Evolutionary conservation across 2,329 filamentous ascomycete species (phyloP).

Genomic region (Claviceps pazoutovae): DNA sequence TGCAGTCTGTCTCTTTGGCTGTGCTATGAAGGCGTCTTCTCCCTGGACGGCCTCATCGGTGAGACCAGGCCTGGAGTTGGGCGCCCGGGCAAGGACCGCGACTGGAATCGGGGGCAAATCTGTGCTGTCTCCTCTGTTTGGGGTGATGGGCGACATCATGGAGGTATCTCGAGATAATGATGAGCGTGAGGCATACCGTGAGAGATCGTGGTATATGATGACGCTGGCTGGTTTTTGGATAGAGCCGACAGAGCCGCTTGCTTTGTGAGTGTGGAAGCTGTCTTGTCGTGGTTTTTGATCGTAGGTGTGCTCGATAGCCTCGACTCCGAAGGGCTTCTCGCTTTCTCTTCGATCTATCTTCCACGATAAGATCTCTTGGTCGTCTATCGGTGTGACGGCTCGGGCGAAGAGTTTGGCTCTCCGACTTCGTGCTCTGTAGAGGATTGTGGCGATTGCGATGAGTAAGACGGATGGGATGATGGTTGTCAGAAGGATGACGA

Average conservation of each 20-base stretch:
- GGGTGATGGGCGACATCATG: constrained; percentile 11
- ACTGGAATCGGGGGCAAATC: constrained; percentile 33
- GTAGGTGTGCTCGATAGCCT: neutral
- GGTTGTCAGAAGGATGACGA: constrained; percentile 36
- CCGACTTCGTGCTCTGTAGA: constrained; percentile 27
- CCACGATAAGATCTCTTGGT: constrained; percentile 54
- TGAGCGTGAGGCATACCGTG: constrained; percentile 5
- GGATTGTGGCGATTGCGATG: constrained; percentile 17
- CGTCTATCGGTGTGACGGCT: constrained; percentile 46
- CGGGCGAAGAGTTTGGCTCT: constrained; percentile 33
- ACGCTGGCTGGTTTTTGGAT: constrained; percentile 35
- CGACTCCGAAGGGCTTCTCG: constrained; percentile 14
- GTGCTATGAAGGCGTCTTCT: constrained; percentile 42
- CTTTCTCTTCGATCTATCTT: constrained; percentile 25
- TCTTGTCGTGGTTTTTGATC: constrained; percentile 3
- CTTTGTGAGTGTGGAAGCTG: constrained; percentile 13
- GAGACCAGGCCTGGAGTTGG: constrained; percentile 47
- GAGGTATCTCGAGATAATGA: constrained; percentile 17
- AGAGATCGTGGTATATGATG: constrained; percentile 35
- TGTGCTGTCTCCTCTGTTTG: constrained; percentile 24
- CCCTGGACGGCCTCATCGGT: constrained; percentile 49
- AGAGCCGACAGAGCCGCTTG: constrained; percentile 18
- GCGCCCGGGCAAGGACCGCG: constrained; percentile 43
- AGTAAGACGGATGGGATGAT: constrained; percentile 32
- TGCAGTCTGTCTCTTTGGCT: constrained; percentile 37